A percentile compares a stretch with the other conserved stretches of the same genome.
These are phyloP conservation scores for Trichoderma guizhouense DNA, from an alignment of 2,329 filamentous ascomycete species.

Conservation along the genomic window DNA sequence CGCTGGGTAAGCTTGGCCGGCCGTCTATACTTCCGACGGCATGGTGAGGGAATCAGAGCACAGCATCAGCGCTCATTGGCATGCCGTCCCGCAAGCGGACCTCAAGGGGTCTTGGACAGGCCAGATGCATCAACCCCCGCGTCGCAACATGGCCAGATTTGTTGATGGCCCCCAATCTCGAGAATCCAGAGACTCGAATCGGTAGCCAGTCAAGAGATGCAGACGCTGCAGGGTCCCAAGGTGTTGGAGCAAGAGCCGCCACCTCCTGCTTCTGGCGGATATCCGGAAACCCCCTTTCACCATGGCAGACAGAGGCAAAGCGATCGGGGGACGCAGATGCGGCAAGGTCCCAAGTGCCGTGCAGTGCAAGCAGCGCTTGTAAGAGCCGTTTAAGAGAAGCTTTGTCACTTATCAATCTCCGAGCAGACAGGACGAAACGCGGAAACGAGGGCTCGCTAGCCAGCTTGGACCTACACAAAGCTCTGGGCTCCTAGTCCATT, in stretches of 20 bases:
- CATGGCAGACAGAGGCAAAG: background rate
- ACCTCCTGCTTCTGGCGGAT: constrained; percentile 2
- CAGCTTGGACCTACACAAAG: constrained; percentile 6
- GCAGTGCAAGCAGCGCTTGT: background rate
- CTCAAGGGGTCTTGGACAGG: background rate
- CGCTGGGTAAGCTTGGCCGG: constrained; percentile 2
- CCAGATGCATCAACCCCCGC: constrained; percentile 1
- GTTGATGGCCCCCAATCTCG: constrained; percentile 3
- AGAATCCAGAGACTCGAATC: background rate
- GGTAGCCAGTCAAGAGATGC: background rate
- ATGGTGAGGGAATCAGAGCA: background rate
- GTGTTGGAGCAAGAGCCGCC: background rate
- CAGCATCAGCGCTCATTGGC: background rate
- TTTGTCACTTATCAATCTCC: constrained; percentile 20
- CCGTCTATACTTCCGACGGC: background rate
- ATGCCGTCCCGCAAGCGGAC: background rate
- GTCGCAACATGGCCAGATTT: background rate
- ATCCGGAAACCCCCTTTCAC: constrained; percentile 2
- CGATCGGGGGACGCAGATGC: background rate
- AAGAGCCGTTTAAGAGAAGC: constrained; percentile 13
- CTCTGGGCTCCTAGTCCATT: constrained; percentile 9
- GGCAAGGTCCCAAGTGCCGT: constrained; percentile 2
- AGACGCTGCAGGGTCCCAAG: background rate
- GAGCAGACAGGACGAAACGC: constrained; percentile 3
- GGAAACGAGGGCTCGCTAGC: constrained; percentile 11